These are phyloP conservation scores for Pseudogymnoascus sp. DNA, from an alignment of 2,329 filamentous ascomycete genomes.

Conservation along the genomic window DNA sequence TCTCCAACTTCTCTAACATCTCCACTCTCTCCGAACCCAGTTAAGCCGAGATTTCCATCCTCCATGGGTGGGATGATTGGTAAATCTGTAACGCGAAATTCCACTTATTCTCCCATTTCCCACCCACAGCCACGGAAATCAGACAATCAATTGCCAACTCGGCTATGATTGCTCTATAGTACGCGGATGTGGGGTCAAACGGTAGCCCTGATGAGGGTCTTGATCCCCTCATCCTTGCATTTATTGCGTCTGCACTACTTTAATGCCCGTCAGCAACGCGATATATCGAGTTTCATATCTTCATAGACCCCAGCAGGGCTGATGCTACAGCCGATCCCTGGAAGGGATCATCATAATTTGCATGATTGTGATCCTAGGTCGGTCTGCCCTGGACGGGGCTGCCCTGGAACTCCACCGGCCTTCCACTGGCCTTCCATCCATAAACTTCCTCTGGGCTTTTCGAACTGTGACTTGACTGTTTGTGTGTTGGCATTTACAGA, in stretches of 20 bases:
- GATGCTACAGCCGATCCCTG: not conserved
- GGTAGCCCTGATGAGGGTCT: not conserved
- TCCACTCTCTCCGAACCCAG: not conserved
- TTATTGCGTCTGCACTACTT: not conserved
- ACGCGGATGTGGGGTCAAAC: not conserved
- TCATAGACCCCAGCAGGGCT: constrained; percentile 1
- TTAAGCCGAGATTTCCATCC: not conserved
- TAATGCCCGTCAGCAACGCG: not conserved
- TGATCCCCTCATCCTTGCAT: constrained; percentile 4
- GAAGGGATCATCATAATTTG: not conserved
- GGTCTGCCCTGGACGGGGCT: constrained; percentile 3
- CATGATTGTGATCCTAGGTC: constrained; percentile 5
- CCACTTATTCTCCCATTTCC: not conserved
- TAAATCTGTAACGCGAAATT: not conserved
- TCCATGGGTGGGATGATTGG: not conserved
- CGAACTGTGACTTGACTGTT: not conserved
- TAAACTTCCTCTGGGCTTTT: not conserved
- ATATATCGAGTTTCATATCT: constrained; percentile 6
- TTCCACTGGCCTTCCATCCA: not conserved
- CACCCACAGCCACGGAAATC: constrained; percentile 1
- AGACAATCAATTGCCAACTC: constrained; percentile 4
- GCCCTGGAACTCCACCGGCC: not conserved
- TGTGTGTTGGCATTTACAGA: not conserved
- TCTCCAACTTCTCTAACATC: constrained; percentile 5
- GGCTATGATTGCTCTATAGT: not conserved